Base-by-base conservation (phyloP, 2,329 filamentous ascomycete genomes). In the Cordyceps pruinosa region DNA sequence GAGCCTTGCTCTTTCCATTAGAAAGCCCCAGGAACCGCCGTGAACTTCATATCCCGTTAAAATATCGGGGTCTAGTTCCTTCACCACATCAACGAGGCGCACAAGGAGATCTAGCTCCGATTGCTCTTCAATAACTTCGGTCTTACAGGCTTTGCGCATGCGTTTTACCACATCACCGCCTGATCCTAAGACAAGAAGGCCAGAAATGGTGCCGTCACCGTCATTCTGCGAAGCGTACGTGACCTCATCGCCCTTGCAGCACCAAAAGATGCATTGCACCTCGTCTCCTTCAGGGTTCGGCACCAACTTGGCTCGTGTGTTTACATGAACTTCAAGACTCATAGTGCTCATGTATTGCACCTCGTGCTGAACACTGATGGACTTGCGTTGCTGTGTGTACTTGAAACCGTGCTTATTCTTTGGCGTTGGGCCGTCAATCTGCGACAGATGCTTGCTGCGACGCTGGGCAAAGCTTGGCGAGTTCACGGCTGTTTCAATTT, bases 301-400 rank as follows among this genome's bases (percentile, higher is more conserved):
- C 2, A 90, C 82, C 9, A 97, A 78, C 49, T 83, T 85, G 7
- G 84, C 90, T 57, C 93, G 82, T 4, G 88, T 94, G 64, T 96
- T 96, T 60, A 95, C 87, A 68, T 99, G 93, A 5, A 97, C 75
- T 68, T 99, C 94, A 7, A 99, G 72, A 63, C 91, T 95, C 89
- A 99, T 92, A 19, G 88, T 90, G 63, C 89, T 96, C 94, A 99
- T 97, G 69, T 96, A 96, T 64, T 94, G 89, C 3, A 84, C 85
- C 69, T 95, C 90, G 62, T 93, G 89, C 65, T 90, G 83, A 19
- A 95, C 85, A 62, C 85, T 90, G 0, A 86, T 88, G 1, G 86
- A 86, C 62, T 85, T 83, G 60, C 81, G 79, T 66, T 86, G 89
- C 63, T 92, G 90, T 0, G 88, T 90, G 69, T 89, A 96, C 68